These are phyloP conservation scores for Ustilago tritici DNA, from an alignment of 1,284 basidiomycete species.

Conservation along the genomic window DNA sequence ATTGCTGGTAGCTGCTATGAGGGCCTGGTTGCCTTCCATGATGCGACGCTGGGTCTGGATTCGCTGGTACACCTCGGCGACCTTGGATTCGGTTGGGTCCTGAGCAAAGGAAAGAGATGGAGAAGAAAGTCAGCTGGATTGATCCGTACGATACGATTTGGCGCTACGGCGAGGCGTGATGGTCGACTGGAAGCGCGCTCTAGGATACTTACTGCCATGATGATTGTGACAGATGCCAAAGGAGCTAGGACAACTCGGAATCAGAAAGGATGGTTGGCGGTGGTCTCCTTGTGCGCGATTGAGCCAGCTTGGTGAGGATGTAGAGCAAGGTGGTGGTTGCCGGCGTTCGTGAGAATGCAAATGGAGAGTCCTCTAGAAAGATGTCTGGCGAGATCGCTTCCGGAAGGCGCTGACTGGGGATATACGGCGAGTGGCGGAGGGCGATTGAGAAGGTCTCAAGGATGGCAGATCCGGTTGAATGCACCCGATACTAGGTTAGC, in stretches of 20 bases:
- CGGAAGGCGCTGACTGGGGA: not conserved
- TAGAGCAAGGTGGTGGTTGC: not conserved
- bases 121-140: not conserved
- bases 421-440: not conserved
- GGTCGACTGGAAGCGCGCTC: not conserved
- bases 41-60: constrained; percentile 93
- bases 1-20: constrained; percentile 85
- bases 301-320: not conserved
- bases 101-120: constrained; percentile 2
- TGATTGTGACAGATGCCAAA: constrained; percentile 5
- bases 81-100: constrained; percentile 79
- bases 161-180: not conserved
- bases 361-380: not conserved
- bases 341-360: not conserved
- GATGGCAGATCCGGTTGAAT: too few relatives aligned
- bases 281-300: too few relatives aligned
- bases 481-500: too few relatives aligned
- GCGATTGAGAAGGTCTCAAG: not conserved
- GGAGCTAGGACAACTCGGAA: constrained; percentile 4
- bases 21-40: constrained; percentile 83
- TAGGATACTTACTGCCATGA: constrained; percentile 42
- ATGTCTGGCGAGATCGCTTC: not conserved
- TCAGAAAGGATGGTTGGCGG: too few relatives aligned
- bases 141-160: not conserved
- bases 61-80: constrained; percentile 87